Percentiles rank a stretch among this genome's conserved stretches.
Conservation (phyloP, 495 filamentous ascomycete genomes). For the Daldinia concentrica region DNA sequence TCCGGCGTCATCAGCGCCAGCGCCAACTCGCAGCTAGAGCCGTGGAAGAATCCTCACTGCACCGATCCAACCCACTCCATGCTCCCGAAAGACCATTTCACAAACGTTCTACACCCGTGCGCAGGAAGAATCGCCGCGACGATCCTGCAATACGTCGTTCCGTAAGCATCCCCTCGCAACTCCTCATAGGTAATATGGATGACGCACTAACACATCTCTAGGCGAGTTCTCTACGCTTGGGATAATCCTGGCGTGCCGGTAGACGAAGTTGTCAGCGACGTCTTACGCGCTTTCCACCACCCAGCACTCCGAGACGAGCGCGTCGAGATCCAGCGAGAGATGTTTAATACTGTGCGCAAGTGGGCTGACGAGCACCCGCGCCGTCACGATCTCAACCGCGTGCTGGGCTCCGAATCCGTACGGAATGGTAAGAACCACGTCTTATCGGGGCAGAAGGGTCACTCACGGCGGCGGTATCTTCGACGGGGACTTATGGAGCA, state of each 20-base stretch:
- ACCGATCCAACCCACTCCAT: conserved; percentile 94
- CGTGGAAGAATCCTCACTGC: conserved; percentile 86
- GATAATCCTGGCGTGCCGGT: conserved; percentile 82
- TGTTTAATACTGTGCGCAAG: conserved; percentile 82
- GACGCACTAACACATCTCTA: conserved; percentile 29
- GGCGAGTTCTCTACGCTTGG: conserved; percentile 87
- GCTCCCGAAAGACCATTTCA: conserved; percentile 96
- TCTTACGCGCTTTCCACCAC: conserved; percentile 85
- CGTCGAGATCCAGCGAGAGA: conserved; percentile 80
- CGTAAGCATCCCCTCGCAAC: conserved; percentile 52
- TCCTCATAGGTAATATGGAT: not conserved
- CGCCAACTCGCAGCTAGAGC: conserved; percentile 86
- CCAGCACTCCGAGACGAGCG: conserved; percentile 76
- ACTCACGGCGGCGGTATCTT: conserved; percentile 55
- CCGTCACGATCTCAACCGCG: conserved; percentile 69
- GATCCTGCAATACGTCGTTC: conserved; percentile 84
- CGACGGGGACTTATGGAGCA: conserved; percentile 50
- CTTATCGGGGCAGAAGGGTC: conserved; percentile 39
- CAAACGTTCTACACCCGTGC: conserved; percentile 87
- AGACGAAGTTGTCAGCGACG: conserved; percentile 80
- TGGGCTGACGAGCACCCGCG: conserved; percentile 77
- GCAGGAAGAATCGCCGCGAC: conserved; percentile 82
- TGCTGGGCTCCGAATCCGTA: conserved; percentile 84
- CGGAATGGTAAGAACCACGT: conserved; percentile 79
- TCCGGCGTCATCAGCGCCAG: conserved; percentile 80